These are phyloP conservation scores for Neurospora sp. DNA, from an alignment of 495 filamentous ascomycete genomes.

Conservation along the genomic window DNA sequence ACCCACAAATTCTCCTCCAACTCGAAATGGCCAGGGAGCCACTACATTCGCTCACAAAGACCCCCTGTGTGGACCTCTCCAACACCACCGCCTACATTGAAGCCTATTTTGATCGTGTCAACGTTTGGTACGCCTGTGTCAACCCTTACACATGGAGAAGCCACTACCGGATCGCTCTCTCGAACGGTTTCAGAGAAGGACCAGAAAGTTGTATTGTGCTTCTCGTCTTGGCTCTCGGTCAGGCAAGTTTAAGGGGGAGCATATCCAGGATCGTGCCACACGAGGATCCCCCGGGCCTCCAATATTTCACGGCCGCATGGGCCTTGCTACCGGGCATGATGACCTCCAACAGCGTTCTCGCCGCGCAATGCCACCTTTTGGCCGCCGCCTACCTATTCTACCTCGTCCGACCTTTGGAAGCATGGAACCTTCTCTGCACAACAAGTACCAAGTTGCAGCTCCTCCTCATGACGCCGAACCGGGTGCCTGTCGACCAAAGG, in stretches of 20 bases:
- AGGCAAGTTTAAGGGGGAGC: slow-evolving; percentile 59
- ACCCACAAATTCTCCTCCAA: slow-evolving; percentile 67
- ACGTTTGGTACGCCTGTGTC: slow-evolving; percentile 78
- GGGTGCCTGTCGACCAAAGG: slow-evolving; percentile 56
- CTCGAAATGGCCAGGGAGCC: slow-evolving; percentile 75
- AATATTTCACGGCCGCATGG: slow-evolving; percentile 76
- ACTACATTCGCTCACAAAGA: slow-evolving; percentile 52
- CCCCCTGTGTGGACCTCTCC: slow-evolving; percentile 55
- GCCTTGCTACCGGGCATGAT: slow-evolving; percentile 64
- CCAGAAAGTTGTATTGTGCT: slow-evolving; percentile 78
- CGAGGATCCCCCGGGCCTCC: slow-evolving; percentile 63
- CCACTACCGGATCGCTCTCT: slow-evolving; percentile 62
- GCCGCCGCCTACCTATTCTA: slow-evolving; percentile 77
- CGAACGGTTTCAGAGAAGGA: slow-evolving; percentile 62
- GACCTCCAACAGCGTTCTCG: slow-evolving; percentile 65
- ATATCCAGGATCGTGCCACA: slow-evolving; percentile 63
- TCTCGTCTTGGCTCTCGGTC: slow-evolving; percentile 65
- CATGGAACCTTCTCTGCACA: slow-evolving; percentile 69
- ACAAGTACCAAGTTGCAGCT: slow-evolving; percentile 75
- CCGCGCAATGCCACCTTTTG: slow-evolving; percentile 69
- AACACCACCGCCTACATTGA: slow-evolving; percentile 66
- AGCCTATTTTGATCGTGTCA: slow-evolving; percentile 69
- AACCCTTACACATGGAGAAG: slow-evolving; percentile 75
- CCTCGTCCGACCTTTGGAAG: slow-evolving; percentile 68
- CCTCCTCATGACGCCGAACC: slow-evolving; percentile 58